Conservation (phyloP, 306 rosid species). For the Prunus mira region DNA sequence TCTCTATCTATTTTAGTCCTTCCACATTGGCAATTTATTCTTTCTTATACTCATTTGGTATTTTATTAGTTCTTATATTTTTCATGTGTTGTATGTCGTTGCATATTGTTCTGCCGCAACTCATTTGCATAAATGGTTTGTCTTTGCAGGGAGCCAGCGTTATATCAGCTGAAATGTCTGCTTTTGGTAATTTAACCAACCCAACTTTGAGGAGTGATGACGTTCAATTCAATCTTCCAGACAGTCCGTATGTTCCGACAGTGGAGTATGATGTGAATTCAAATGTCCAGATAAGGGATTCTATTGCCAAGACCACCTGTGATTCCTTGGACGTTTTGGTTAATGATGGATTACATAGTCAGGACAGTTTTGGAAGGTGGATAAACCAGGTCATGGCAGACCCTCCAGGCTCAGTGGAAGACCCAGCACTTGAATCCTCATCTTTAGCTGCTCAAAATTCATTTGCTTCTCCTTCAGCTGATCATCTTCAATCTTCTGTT, state of each 20-base stretch:
- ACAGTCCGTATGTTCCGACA: constrained; percentile 34
- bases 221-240: constrained; percentile 36
- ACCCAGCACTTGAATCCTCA: constrained; percentile 51
- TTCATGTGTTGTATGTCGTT: neutral
- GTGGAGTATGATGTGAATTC: constrained; percentile 38
- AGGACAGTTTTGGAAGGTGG: constrained; percentile 94
- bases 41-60: neutral
- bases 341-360: constrained; percentile 59
- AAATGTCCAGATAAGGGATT: constrained; percentile 35
- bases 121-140: constrained; percentile 4
- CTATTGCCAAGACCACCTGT: constrained; percentile 26
- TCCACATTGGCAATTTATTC: neutral
- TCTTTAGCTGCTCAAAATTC: constrained; percentile 43
- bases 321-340: constrained; percentile 34
- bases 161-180: constrained; percentile 36
- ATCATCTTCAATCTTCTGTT: constrained; percentile 49
- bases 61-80: neutral
- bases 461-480: constrained; percentile 33
- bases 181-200: constrained; percentile 39
- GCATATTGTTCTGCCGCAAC: neutral
- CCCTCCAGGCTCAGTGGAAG: constrained; percentile 54
- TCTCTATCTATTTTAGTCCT: constrained; percentile 8
- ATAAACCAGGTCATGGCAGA: constrained; percentile 51
- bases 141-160: constrained; percentile 50
- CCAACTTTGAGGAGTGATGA: constrained; percentile 32